Percentiles rank a stretch among this genome's conserved stretches.
These are phyloP conservation scores for Camelina sativa DNA, from an alignment of 345 rosid species.

Conservation along the genomic window DNA sequence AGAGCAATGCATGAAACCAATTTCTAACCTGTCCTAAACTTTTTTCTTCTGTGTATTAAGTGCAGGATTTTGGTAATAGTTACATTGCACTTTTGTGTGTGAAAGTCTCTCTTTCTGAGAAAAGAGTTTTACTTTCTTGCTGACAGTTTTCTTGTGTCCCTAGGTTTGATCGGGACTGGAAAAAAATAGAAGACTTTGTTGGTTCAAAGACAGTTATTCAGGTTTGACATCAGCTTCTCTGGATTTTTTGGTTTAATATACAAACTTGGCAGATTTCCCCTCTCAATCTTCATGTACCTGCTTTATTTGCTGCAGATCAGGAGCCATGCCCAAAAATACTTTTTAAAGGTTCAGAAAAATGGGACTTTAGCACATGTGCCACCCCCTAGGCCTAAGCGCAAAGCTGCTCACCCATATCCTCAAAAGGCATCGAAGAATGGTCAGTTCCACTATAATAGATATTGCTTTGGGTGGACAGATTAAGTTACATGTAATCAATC, in stretches of 20 bases:
- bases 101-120: neutral
- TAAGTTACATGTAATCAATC: neutral
- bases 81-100: neutral
- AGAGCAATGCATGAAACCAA: neutral
- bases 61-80: neutral
- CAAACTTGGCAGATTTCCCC: neutral
- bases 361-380: constrained; percentile 87
- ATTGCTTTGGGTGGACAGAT: constrained; percentile 22
- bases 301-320: constrained; percentile 60
- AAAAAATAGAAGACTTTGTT: constrained; percentile 82
- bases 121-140: constrained; percentile 5
- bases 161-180: constrained; percentile 96
- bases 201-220: constrained; percentile 92
- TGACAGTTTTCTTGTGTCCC: constrained; percentile 6
- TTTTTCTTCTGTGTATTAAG: neutral
- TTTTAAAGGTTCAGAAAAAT: constrained; percentile 78
- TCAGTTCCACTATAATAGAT: constrained; percentile 32
- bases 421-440: constrained; percentile 86
- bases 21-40: neutral
- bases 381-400: constrained; percentile 90
- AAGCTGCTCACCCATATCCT: constrained; percentile 95
- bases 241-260: neutral
- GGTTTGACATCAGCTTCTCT: constrained; percentile 49
- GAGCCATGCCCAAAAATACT: constrained; percentile 92
- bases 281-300: neutral